Evolutionary conservation across 352 stramenopile species (phyloP), one percentile per base, ranked within the genome.

Genomic region (Phytophthora quininea): DNA sequence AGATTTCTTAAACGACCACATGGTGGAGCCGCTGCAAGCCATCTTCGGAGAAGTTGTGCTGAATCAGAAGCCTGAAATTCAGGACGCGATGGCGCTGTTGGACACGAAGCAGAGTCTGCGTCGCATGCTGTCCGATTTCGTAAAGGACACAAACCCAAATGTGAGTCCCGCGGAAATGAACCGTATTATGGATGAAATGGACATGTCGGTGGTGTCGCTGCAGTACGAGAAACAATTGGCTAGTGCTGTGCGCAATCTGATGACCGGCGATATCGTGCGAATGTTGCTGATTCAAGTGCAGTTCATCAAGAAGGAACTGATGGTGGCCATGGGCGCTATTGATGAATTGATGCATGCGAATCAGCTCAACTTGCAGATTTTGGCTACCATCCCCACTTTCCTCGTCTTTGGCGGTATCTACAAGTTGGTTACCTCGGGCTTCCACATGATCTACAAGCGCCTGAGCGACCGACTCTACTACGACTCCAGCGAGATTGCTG

Each of bases 281-380:
- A 95, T 95, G 87, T 76, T 95, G 56, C 73, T 95, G 32, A 95
- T 95, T 56, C 87, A 95, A 43, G 84, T 95, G 37, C 87, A 95
- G 68, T 95, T 95, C 57, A 95, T 95, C 78, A 95, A 95, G 69
- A 95, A 95, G 55, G 87, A 95, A 66, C 71, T 95, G 29, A 93
- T 95, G 85, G 85, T 93, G 24, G 87, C 87, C 15, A 95, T 95
- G 87, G 85, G 86, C 27, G 87, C 87, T 15, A 93, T 95, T 64
- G 87, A 95, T 51, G 85, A 93, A 63, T 74, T 95, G 59, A 95
- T 95, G 87, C 83, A 93, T 67, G 85, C 87, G 29, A 95, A 95
- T 60, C 87, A 95, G 64, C 81, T 95, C 42, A 95, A 93, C 63
- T 62, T 95, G 71, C 87, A 95, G 72, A 85, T 95, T 56, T 72